A percentile compares a stretch with the other conserved stretches of the same genome.
These are phyloP conservation scores for Poterioochromonas sp. DNA, from an alignment of 352 stramenopile species.

Conservation along the genomic window DNA sequence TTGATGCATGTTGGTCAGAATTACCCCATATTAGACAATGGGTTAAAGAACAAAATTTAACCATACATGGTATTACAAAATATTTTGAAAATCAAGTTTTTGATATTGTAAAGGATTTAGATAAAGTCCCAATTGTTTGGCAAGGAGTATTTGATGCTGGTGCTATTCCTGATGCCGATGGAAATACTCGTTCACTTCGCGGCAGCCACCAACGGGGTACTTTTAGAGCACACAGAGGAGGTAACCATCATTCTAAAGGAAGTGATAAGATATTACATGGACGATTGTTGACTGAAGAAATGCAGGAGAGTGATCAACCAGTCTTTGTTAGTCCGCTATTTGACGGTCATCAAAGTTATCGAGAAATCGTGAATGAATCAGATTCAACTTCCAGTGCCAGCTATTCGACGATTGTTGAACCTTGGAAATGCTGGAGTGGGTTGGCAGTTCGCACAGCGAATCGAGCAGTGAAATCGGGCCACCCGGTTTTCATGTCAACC, in stretches of 20 bases:
- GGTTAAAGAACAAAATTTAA: neutral
- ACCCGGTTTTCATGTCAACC: slow-evolving; percentile 14
- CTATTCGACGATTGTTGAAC: neutral
- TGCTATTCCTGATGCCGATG: neutral
- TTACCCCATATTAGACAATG: neutral
- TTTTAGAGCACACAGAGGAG: neutral
- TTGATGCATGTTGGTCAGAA: slow-evolving; percentile 16
- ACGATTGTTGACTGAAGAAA: neutral
- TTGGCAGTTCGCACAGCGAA: neutral
- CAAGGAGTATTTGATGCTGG: slow-evolving; percentile 29
- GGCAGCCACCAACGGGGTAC: too few relatives aligned
- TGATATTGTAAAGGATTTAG: neutral
- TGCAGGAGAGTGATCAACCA: too few relatives aligned
- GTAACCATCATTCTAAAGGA: neutral
- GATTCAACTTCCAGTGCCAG: too few relatives aligned
- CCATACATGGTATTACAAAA: neutral
- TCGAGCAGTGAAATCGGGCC: neutral
- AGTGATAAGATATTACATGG: too few relatives aligned
- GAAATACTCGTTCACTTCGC: neutral
- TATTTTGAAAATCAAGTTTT: slow-evolving; percentile 28
- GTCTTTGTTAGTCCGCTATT: neutral
- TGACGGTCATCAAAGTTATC: too few relatives aligned
- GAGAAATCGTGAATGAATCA: too few relatives aligned
- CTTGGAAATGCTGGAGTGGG: slow-evolving; percentile 36
- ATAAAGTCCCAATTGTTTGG: slow-evolving; percentile 33